These are phyloP conservation scores for Kwoniella bestiolae DNA, from an alignment of 768 basidiomycete genomes.

Conservation along the genomic window DNA sequence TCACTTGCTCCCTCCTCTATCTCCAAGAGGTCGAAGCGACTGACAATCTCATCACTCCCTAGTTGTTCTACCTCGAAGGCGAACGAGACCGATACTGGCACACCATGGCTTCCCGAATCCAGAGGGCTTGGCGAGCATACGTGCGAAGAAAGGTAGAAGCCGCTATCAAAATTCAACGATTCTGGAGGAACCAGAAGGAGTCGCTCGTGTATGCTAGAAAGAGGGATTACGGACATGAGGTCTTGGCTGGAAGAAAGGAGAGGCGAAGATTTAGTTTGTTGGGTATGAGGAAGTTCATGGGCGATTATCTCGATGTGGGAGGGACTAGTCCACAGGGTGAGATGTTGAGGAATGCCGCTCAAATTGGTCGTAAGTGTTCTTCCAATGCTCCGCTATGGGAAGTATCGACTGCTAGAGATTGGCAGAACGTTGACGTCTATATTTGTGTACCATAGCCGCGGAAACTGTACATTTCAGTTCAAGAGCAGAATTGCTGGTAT, in stretches of 20 bases:
- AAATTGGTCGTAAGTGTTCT: constrained; percentile 68
- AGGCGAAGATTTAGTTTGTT: constrained; percentile 88
- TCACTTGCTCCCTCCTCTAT: constrained; percentile 63
- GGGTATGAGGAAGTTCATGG: constrained; percentile 91
- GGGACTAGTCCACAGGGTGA: constrained; percentile 73
- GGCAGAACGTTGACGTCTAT: background rate
- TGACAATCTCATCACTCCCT: no score
- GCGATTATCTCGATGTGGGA: constrained; percentile 92
- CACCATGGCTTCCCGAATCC: constrained; percentile 97
- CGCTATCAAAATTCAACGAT: constrained; percentile 90
- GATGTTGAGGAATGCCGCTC: constrained; percentile 72
- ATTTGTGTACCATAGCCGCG: constrained; percentile 57
- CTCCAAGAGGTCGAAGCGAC: no score
- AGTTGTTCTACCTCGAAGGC: constrained; percentile 97
- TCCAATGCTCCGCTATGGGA: background rate
- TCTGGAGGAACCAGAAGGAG: constrained; percentile 99
- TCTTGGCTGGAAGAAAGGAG: constrained; percentile 90
- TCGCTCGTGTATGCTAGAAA: constrained; percentile 82
- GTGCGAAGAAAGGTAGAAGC: constrained; percentile 94
- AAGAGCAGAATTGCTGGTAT: constrained; percentile 77
- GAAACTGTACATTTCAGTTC: constrained; percentile 85
- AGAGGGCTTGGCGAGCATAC: constrained; percentile 94
- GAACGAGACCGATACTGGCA: constrained; percentile 99
- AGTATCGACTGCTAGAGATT: background rate
- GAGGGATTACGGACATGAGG: constrained; percentile 92